Evolutionary conservation across 805 yeast genomes (phyloP), one percentile per base, ranked within the genome.

Genomic region (Kluyveromyces siamensis): DNA sequence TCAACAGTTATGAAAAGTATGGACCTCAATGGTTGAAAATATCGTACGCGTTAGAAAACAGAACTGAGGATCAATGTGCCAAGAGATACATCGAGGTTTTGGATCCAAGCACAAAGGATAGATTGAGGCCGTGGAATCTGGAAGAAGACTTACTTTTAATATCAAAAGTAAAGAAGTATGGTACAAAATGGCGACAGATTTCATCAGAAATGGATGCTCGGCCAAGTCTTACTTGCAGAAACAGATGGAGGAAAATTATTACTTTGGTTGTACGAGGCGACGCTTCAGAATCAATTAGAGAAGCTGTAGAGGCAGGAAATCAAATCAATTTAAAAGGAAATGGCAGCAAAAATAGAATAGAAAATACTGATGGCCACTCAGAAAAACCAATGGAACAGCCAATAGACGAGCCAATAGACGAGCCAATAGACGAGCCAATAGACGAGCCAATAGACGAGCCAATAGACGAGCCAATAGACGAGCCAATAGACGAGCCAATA

Each of bases 11-110:
- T 62, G 70, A 76, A 44, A 75, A 72, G 54, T 75, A 77, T 61
- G 97, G 97, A 0, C 75, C 95, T 0, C 76, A 81, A 30, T 90
- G 97, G 97, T 86, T 85, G 53, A 83, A 83, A 57, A 89, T 90
- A 10, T 81, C 96, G 0, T 67, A 73, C 45, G 82, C 77, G 47
- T 84, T 90, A 11, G 77, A 79, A 2, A 95, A 96, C 6, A 73
- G 97, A 61, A 90, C 95, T 0, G 96, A 89, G 59, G 96, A 89
- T 65, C 97, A 90, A 69, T 90, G 98, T 70, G 87, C 96, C 1
- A 90, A 90, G 60, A 71, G 97, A 57, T 90, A 87, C 62, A 80
- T 83, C 14, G 97, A 90, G 59, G 96, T 88, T 1, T 65, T 90
- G 50, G 93, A 87, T 57, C 96, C 97, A 6, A 68, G 71, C 47